phyloP scores from a whole-genome alignment of 1,139 yeast species.

The Lodderomyces metapsilosis region DNA sequence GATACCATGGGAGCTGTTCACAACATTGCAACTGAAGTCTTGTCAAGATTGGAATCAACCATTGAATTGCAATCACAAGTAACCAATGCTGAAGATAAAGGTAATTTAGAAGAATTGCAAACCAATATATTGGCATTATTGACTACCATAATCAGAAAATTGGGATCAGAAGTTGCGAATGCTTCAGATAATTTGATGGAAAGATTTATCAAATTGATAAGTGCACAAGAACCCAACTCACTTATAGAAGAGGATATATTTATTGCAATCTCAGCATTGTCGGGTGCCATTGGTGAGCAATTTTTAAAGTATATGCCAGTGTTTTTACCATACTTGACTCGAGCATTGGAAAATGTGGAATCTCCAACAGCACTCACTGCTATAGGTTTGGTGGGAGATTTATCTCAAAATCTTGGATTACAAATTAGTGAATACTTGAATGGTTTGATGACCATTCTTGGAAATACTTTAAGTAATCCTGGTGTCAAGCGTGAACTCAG shows the following conservation, averaged over 20 bases:
- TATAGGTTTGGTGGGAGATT: slow-evolving; percentile 94
- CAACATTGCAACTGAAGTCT: slow-evolving; percentile 70
- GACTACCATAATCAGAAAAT: slow-evolving; percentile 84
- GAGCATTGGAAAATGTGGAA: slow-evolving; percentile 78
- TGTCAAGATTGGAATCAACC: slow-evolving; percentile 70
- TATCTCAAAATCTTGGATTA: slow-evolving; percentile 84
- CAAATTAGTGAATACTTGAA: slow-evolving; percentile 71
- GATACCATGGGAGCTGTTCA: slow-evolving; percentile 71
- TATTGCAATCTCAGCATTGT: slow-evolving; percentile 87
- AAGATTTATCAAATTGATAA: slow-evolving; percentile 68
- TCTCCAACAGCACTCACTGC: slow-evolving; percentile 85
- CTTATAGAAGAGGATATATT: slow-evolving; percentile 92
- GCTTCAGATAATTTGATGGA: slow-evolving; percentile 87
- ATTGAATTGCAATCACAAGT: slow-evolving; percentile 53
- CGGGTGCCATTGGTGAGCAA: slow-evolving; percentile 68
- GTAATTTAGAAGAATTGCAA: slow-evolving; percentile 85
- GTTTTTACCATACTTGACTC: slow-evolving; percentile 76
- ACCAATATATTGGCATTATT: slow-evolving; percentile 81
- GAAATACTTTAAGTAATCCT: slow-evolving; percentile 63
- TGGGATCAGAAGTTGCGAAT: slow-evolving; percentile 59
- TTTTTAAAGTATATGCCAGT: slow-evolving; percentile 77
- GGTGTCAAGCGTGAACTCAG: slow-evolving; percentile 75
- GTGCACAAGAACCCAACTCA: slow-evolving; percentile 63
- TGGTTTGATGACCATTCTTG: slow-evolving; percentile 79
- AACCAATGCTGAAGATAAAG: slow-evolving; percentile 64